Evolutionary conservation across 495 filamentous ascomycete species (phyloP).

Genomic region (Tuber melanosporum): DNA sequence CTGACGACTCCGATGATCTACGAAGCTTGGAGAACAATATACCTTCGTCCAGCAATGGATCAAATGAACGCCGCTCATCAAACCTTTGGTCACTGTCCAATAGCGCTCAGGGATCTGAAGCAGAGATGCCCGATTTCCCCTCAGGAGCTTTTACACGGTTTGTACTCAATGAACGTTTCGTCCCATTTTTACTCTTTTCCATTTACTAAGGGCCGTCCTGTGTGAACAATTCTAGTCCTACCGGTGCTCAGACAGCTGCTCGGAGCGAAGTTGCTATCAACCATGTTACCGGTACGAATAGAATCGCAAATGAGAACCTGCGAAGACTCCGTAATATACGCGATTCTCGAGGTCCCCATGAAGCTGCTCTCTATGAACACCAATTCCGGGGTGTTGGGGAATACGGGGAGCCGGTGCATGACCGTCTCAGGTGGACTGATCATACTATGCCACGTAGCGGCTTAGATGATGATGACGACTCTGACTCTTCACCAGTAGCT

Average conservation of each 20-base stretch:
- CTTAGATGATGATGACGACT: constrained; percentile 1
- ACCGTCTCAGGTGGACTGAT: neutral
- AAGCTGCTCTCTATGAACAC: neutral
- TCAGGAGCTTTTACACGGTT: neutral
- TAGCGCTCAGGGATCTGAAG: neutral
- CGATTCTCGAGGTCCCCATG: neutral
- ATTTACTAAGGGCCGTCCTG: neutral
- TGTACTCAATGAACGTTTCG: neutral
- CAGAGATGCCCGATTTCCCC: neutral
- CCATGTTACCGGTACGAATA: neutral
- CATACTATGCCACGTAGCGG: neutral
- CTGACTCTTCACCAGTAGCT: neutral
- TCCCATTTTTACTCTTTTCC: neutral
- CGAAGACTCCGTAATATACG: neutral
- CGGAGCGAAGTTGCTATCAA: neutral
- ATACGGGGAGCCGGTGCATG: neutral
- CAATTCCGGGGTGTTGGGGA: neutral
- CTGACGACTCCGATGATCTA: neutral
- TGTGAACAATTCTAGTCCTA: neutral
- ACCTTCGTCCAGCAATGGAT: neutral
- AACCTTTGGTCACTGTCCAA: constrained; percentile 2
- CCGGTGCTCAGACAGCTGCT: neutral
- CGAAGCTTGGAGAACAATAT: constrained; percentile 3
- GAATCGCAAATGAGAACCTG: neutral
- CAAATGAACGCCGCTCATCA: neutral